These are phyloP conservation scores for Ophiosphaerella korrae DNA, from an alignment of 2,329 filamentous ascomycete genomes.

Conservation along the genomic window DNA sequence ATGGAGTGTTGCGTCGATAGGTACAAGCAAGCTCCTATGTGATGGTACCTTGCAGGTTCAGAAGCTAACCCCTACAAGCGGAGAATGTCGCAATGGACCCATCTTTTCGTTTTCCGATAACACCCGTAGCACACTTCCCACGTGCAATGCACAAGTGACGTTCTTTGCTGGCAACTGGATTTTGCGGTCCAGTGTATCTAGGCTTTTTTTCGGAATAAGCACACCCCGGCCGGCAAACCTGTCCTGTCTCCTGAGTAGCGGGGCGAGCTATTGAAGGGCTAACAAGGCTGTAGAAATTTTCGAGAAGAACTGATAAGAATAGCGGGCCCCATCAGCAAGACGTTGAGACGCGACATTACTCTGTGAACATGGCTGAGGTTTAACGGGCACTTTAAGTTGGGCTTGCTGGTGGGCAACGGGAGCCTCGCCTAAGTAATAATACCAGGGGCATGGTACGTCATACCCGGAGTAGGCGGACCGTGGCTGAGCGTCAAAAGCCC, in stretches of 20 bases:
- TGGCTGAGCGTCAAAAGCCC: constrained; percentile 14
- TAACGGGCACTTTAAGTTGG: background rate
- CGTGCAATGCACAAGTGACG: constrained; percentile 17
- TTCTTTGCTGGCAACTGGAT: constrained; percentile 26
- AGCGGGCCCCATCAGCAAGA: constrained; percentile 23
- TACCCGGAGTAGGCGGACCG: constrained; percentile 27
- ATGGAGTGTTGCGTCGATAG: constrained; percentile 11
- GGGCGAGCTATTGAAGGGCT: constrained; percentile 33
- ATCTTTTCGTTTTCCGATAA: constrained; percentile 24
- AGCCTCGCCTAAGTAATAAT: constrained; percentile 8
- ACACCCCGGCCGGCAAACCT: constrained; percentile 18
- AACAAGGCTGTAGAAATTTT: constrained; percentile 27
- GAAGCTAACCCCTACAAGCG: constrained; percentile 25
- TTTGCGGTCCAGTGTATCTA: constrained; percentile 27
- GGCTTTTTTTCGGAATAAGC: constrained; percentile 31
- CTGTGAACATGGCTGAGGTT: background rate
- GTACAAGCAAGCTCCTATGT: background rate
- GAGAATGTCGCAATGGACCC: constrained; percentile 18
- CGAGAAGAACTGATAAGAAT: constrained; percentile 33
- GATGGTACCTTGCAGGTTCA: constrained; percentile 23
- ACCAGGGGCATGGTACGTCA: constrained; percentile 19
- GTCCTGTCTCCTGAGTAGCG: constrained; percentile 17
- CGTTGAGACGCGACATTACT: constrained; percentile 4
- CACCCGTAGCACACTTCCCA: constrained; percentile 21
- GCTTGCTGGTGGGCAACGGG: background rate